phyloP scores from a whole-genome alignment of 2,329 filamentous ascomycete genomes.

The Talaromyces sp. region DNA sequence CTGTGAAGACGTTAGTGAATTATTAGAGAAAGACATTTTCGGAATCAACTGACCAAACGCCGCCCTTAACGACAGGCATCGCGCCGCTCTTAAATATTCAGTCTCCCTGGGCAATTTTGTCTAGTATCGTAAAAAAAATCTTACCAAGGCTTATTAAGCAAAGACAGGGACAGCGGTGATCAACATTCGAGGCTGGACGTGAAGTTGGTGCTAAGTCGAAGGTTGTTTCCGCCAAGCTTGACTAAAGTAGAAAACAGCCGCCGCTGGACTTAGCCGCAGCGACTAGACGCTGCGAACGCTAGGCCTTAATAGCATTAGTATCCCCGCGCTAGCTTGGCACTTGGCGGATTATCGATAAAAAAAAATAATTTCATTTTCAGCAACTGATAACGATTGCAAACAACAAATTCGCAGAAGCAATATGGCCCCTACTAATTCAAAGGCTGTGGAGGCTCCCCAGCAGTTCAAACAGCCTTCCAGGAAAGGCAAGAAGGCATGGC shows the following conservation, averaged over 20 bases:
- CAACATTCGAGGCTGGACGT: neutral
- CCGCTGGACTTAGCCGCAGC: constrained; percentile 7
- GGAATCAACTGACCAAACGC: constrained; percentile 51
- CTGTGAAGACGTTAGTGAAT: constrained; percentile 28
- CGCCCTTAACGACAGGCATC: constrained; percentile 66
- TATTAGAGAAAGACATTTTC: neutral
- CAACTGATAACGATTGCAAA: constrained; percentile 4
- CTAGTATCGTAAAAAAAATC: neutral
- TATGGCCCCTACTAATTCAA: constrained; percentile 8
- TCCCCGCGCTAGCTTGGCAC: constrained; percentile 14
- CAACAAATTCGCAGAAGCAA: neutral
- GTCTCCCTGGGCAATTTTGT: neutral
- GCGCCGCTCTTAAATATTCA: constrained; percentile 24
- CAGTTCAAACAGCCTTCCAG: constrained; percentile 85
- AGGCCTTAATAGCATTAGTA: neutral
- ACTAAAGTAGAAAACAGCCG: constrained; percentile 11
- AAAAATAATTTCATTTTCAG: constrained; percentile 17
- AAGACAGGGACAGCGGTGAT: neutral
- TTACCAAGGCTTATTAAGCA: neutral
- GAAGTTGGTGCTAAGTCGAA: neutral
- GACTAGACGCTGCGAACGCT: neutral
- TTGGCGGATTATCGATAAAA: constrained; percentile 17
- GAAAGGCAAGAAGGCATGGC: constrained; percentile 98
- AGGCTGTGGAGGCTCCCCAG: constrained; percentile 57
- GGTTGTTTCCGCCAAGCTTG: constrained; percentile 9